Evolutionary conservation across 306 rosid species (phyloP), one percentile per base, ranked within the genome.

Genomic region (Trichosanthes cucumerina): DNA sequence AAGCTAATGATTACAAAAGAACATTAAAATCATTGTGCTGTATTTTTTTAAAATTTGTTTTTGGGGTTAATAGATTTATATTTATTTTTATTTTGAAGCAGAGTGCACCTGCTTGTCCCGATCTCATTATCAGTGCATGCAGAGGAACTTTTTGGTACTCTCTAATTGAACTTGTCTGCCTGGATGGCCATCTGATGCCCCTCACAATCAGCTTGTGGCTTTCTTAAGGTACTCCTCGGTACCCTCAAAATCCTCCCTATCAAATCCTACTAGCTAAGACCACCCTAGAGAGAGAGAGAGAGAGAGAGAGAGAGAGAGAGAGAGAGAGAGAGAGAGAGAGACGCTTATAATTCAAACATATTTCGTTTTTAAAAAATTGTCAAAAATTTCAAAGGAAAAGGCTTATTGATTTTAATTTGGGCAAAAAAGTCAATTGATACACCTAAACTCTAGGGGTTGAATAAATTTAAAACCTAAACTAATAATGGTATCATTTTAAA

Each of bases 1-100:
- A 88, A 78, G 83, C 79, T 83, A 88, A 90, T 89, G 90, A 89
- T 84, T 78, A 77, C 85, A 80, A 70, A 83, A 83, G 68, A 91
- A 77, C 89, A 79, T 87, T 80, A 79, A 73, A 83, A 86, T 83
- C 81, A 87, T 88, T 83, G 75, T 83, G 86, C 82, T 81, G 80
- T 46, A 78, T 80, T 41, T 58, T 36, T 31, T 1, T 8, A 38
- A 38, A 5, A 39, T 47, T 47, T 47, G 2, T 72, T 47, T 80
- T 50, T 49, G 0, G 24, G 4, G 4, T 71, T 47, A 47, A 57
- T 76, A n/a, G 12, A 54, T 76, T 18, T 36, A 33, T 9, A 4
- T 53, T 19, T 68, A n/a, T 21, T 21, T 24, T 46, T 15, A 7
- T 38, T 39, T 75, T 66, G 18, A 66, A 80, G 52, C 64, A 79